Conservation (phyloP, 148 eudicot genomes). For the Chenopodium album region DNA sequence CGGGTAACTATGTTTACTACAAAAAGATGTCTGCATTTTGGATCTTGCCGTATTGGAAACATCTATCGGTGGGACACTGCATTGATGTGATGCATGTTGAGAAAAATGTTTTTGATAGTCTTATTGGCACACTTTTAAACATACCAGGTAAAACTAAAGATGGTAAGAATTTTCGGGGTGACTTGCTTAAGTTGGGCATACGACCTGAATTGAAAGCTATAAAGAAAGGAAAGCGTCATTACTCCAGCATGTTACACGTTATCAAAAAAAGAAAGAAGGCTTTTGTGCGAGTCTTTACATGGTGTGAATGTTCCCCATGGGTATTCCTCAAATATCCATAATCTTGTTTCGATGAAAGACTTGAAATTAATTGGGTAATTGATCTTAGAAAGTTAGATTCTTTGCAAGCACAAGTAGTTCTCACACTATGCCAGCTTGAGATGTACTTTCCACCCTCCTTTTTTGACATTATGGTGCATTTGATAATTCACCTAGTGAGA, state of each 20-base stretch:
- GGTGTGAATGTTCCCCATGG: neutral
- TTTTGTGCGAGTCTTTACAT: neutral
- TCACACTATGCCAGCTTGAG: neutral
- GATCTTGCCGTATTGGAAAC: neutral
- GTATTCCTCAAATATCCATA: neutral
- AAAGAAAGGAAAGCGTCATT: no score
- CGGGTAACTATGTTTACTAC: neutral
- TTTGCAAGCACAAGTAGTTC: neutral
- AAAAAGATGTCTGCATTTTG: neutral
- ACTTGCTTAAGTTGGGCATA: neutral
- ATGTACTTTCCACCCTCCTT: slow-evolving; percentile 1
- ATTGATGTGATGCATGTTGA: slow-evolving; percentile 1
- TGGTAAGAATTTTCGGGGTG: neutral
- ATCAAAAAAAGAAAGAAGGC: no score
- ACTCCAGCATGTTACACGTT: no score
- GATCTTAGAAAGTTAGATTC: neutral
- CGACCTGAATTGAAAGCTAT: no score
- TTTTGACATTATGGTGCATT: slow-evolving; percentile 1
- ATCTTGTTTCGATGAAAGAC: neutral
- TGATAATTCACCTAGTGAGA: neutral
- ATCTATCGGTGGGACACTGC: neutral
- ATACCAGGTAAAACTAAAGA: slow-evolving; percentile 5
- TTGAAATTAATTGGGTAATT: slow-evolving; percentile 5
- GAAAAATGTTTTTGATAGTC: neutral
- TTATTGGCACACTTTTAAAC: neutral